Evolutionary conservation across 192 early-diverging fungal genomes (phyloP).

Genomic region (Funneliformis geosporum): DNA sequence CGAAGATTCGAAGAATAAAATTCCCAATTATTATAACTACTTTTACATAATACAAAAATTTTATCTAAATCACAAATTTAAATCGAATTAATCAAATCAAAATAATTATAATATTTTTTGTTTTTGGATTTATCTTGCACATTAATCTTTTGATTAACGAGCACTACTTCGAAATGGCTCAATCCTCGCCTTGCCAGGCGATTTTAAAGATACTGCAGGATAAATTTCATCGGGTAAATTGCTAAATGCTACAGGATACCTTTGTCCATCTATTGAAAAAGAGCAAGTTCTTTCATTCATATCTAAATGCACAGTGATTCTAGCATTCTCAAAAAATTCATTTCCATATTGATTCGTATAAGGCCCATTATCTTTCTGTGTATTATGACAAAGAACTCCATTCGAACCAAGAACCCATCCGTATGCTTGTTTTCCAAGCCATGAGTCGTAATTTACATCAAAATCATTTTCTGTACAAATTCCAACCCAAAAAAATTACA

Average conservation of each 20-base stretch:
- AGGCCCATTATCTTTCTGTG: not conserved
- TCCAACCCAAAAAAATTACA: constrained; percentile 6
- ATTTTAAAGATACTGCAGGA: constrained; percentile 21
- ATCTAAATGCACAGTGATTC: constrained; percentile 26
- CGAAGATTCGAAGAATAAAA: too few relatives aligned
- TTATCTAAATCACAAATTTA: too few relatives aligned
- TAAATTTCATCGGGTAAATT: constrained; percentile 24
- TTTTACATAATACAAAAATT: too few relatives aligned
- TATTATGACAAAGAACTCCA: not conserved
- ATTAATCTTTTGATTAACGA: too few relatives aligned
- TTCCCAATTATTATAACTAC: too few relatives aligned
- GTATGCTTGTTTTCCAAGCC: not conserved
- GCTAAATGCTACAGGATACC: not conserved
- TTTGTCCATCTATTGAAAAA: constrained; percentile 17
- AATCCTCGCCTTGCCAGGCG: not conserved
- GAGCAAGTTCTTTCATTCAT: constrained; percentile 8
- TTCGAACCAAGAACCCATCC: not conserved
- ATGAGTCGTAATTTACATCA: not conserved
- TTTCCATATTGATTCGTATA: not conserved
- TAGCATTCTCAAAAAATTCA: not conserved
- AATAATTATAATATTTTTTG: too few relatives aligned
- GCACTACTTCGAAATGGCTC: not conserved
- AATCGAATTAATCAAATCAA: too few relatives aligned
- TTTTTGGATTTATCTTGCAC: too few relatives aligned
- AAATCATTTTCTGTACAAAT: not conserved